phyloP scores from a whole-genome alignment of 2,329 filamentous ascomycete genomes.

The Pestalotiopsis sp. region DNA sequence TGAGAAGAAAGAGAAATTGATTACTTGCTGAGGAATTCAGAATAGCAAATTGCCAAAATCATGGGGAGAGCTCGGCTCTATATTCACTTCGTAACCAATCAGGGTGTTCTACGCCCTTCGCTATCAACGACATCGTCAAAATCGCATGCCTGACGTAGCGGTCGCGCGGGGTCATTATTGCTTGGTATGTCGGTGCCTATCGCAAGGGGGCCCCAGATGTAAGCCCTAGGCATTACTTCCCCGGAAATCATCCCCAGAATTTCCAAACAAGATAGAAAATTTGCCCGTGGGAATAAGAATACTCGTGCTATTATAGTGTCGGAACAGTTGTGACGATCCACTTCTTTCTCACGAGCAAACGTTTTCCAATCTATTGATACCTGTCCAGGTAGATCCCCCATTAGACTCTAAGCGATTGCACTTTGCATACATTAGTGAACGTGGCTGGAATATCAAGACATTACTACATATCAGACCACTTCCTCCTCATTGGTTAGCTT shows the following conservation, averaged over 20 bases:
- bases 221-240: neutral
- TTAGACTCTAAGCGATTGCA: neutral
- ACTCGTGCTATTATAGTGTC: neutral
- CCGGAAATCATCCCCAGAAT: neutral
- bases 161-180: no score
- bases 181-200: neutral
- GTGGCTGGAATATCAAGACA: no score
- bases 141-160: no score
- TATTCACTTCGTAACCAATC: no score
- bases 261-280: neutral
- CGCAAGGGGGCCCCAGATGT: neutral
- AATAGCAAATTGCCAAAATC: no score
- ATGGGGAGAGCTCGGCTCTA: no score
- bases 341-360: neutral
- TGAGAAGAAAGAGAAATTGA: neutral
- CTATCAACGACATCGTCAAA: no score
- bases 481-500: no score
- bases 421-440: neutral
- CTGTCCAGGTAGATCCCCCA: neutral
- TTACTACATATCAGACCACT: no score
- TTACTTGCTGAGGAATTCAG: neutral
- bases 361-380: neutral
- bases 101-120: no score
- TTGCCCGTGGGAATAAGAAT: neutral
- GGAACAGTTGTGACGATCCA: neutral